Base-by-base conservation (phyloP, 2,329 filamentous ascomycete genomes). In the Bipolaris sorokiniana region DNA sequence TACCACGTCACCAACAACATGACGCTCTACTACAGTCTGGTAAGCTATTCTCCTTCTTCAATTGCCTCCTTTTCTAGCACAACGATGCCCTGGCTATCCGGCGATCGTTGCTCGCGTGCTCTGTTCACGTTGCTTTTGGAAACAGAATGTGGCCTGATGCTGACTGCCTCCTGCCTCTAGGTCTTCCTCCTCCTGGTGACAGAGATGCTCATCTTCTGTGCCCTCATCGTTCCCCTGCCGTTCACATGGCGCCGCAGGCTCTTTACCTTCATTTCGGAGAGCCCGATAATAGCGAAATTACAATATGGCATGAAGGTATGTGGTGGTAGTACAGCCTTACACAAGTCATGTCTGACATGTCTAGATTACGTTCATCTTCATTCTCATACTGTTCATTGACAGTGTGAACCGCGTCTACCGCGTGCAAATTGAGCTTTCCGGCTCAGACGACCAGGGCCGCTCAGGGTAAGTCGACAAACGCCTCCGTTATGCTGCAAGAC, bases 341-440 rank as follows among this genome's bases (percentile, higher is more conserved):
- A 28, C 9, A 10, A 23, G 26, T 20, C 44, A 3, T 16, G 7
- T 49, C 66, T 74, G 48, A 72, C 48, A 4, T 7, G 3, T 16
- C 1, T 62, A 89, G 86, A 99, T 99, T 56, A 97, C 92, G 2
- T 99, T 99, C 77, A 94, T 99, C 76, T 99, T 99, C 82, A 98
- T 99, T 73, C 84, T 98, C 57, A 97, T 99, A 64, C 89, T 99
- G 65, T 99, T 99, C 81, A 86, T 98, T 71, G 95, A 99, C 81
- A 97, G 92, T 75, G 93, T 98, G 78, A 90, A 90, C 78, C 91
- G 95, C 64, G 95, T 99, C 73, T 99, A 97, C 79, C 91, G 95
- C 62, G 95, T 99, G 53, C 94, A 98, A 81, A 80, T 95, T 63
- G 95, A 99, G 81, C 84, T 98, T 55, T 82, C 87, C 45, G 83